phyloP scores from a whole-genome alignment of 805 yeast genomes.

The Spathaspora arborariae region DNA sequence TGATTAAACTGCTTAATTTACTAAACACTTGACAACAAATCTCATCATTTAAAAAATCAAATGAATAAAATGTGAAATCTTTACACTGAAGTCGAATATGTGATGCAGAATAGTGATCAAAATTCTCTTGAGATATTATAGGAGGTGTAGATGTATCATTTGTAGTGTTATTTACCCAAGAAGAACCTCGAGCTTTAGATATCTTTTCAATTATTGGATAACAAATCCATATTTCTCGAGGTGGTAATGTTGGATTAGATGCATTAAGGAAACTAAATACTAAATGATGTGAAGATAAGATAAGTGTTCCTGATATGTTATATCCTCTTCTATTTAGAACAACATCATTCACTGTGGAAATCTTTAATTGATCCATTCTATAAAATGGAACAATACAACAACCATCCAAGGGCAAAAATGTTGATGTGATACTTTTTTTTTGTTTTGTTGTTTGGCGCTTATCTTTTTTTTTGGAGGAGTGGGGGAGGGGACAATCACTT shows the following conservation, averaged over 20 bases:
- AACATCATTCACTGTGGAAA: conserved; percentile 36
- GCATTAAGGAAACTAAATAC: conserved; percentile 29
- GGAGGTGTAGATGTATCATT: conserved; percentile 6
- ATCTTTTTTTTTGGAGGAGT: neutral
- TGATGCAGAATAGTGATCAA: conserved; percentile 41
- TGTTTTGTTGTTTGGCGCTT: neutral
- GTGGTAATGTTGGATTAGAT: conserved; percentile 2
- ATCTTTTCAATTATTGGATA: conserved; percentile 77
- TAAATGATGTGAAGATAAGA: conserved; percentile 34
- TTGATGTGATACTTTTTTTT: neutral
- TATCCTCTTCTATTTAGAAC: conserved; percentile 36
- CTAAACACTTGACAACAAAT: conserved; percentile 71
- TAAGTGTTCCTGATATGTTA: conserved; percentile 32
- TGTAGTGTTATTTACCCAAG: conserved; percentile 23
- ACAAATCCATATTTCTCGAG: conserved; percentile 83
- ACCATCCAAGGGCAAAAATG: neutral
- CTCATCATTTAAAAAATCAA: conserved; percentile 61
- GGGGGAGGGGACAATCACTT: too few relatives aligned
- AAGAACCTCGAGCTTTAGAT: conserved; percentile 53
- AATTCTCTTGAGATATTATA: conserved; percentile 10
- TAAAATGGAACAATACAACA: neutral
- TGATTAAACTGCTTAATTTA: conserved; percentile 59
- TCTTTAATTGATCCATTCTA: conserved; percentile 26
- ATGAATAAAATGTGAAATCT: conserved; percentile 77
- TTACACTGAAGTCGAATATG: conserved; percentile 72